Conservation (phyloP, 2,329 filamentous ascomycete genomes). For the Xylariales sp. region DNA sequence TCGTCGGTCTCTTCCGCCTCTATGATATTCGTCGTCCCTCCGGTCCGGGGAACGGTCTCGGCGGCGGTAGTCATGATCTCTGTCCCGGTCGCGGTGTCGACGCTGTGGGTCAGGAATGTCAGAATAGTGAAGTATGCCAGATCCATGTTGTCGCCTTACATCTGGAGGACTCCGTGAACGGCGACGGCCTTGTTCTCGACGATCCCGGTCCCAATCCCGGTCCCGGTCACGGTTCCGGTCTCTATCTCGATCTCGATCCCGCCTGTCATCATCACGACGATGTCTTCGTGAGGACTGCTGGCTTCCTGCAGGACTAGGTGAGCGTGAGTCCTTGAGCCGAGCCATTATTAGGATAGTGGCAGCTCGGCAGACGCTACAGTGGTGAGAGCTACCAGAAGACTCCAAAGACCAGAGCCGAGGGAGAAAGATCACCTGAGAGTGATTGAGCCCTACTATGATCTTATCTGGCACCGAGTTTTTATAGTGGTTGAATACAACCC, state of each 20-base stretch:
- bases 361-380: conserved; percentile 31
- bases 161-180: conserved; percentile 59
- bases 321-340: conserved; percentile 68
- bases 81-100: conserved; percentile 50
- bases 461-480: no score
- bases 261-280: conserved; percentile 58
- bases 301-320: conserved; percentile 92
- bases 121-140: conserved; percentile 28
- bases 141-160: conserved; percentile 40
- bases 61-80: conserved; percentile 57
- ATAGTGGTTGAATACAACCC: no score
- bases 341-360: conserved; percentile 42
- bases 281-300: conserved; percentile 68
- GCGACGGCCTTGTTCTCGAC: conserved; percentile 46
- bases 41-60: conserved; percentile 67
- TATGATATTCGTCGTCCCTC: conserved; percentile 57
- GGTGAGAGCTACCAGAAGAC: conserved; percentile 13
- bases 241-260: conserved; percentile 44
- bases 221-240: conserved; percentile 43
- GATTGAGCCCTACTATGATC: no score
- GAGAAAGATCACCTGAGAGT: no score
- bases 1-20: conserved; percentile 55
- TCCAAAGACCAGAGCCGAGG: not conserved
- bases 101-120: conserved; percentile 42
- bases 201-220: conserved; percentile 40